Evolutionary conservation across 2,329 filamentous ascomycete genomes (phyloP), one percentile per base, ranked within the genome.

Genomic region (Epichloe typhina): DNA sequence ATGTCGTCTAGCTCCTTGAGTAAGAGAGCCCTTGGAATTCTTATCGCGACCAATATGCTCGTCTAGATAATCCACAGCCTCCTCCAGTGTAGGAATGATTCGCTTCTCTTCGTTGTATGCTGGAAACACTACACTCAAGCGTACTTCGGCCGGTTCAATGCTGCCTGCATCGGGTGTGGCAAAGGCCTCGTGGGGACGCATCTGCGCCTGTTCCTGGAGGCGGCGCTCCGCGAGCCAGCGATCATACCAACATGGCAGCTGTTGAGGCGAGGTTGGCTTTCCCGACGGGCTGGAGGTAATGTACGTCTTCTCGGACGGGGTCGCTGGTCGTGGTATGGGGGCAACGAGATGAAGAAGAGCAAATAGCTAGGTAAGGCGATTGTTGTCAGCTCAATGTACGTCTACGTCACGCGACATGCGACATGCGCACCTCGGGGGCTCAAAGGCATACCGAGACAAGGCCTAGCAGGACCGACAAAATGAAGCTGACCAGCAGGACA

Each of bases 21-120:
- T 59, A 17, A 58, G 52, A 2, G 57, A 50, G 21, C 55, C 46
- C 49, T 62, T 60, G 47, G 57, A 52, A 58, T 59, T 57, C 38
- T 55, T 46, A 42, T 57, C 59, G 17, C 74, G 73, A 9, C 87
- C 87, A 62, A 94, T 91, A 56, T 83, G 77, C 47, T 74, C 70
- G 65, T 95, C 86, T 9, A 98, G 76, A 64, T 90, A 95, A 47
- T 81, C 82, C 26, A 97, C 84, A 1, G 93, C 89, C 68, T 98
- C 93, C 62, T 94, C 83, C 12, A 98, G 75, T 70, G 95, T 95
- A 11, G 83, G 84, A 12, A 81, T 75, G 45, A 98, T 76, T 33
- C 93, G 82, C 52, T 86, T 76, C 64, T 91, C 84, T 63, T 98
- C 93, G 59, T 98, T 98, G 75, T 89, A 98, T 9, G 93, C 93